These are phyloP conservation scores for Moesziomyces parantarcticus DNA, from an alignment of 1,284 basidiomycete species.

Conservation along the genomic window DNA sequence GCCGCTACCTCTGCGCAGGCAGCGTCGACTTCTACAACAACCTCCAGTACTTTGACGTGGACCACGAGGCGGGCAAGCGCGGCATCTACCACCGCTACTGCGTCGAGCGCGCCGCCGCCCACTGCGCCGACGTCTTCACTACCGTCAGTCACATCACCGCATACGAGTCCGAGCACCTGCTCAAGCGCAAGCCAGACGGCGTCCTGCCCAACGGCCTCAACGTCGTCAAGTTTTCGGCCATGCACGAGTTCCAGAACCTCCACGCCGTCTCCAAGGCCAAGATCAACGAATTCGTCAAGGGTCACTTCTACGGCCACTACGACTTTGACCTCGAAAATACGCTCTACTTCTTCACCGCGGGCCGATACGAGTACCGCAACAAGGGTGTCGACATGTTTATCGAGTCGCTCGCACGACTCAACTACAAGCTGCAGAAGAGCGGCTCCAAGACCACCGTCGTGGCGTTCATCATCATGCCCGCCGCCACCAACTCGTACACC, in stretches of 20 bases:
- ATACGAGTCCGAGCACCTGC: constrained; percentile 92
- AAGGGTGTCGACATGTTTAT: constrained; percentile 99
- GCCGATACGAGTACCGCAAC: constrained; percentile 97
- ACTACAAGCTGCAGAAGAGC: constrained; percentile 84
- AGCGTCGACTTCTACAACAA: constrained; percentile 99
- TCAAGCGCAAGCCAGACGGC: constrained; percentile 95
- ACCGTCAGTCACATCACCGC: constrained; percentile 94
- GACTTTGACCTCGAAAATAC: constrained; percentile 96
- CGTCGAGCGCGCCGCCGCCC: constrained; percentile 91
- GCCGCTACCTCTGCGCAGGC: constrained; percentile 96
- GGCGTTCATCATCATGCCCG: constrained; percentile 99
- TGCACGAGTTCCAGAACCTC: constrained; percentile 97
- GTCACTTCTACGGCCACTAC: constrained; percentile 97
- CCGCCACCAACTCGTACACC: constrained; percentile 93
- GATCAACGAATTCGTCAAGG: constrained; percentile 96
- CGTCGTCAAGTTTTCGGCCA: constrained; percentile 93
- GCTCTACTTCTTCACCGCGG: constrained; percentile 98
- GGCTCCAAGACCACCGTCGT: constrained; percentile 86
- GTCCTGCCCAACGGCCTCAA: constrained; percentile 98
- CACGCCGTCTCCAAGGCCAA: constrained; percentile 92
- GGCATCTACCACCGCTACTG: constrained; percentile 93
- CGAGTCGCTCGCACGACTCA: constrained; percentile 83
- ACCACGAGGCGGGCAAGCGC: constrained; percentile 97
- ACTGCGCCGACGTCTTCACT: constrained; percentile 97
- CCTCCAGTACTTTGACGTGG: constrained; percentile 98